Evolutionary conservation across 2,329 filamentous ascomycete genomes (phyloP).

Genomic region (Moelleriella libera): DNA sequence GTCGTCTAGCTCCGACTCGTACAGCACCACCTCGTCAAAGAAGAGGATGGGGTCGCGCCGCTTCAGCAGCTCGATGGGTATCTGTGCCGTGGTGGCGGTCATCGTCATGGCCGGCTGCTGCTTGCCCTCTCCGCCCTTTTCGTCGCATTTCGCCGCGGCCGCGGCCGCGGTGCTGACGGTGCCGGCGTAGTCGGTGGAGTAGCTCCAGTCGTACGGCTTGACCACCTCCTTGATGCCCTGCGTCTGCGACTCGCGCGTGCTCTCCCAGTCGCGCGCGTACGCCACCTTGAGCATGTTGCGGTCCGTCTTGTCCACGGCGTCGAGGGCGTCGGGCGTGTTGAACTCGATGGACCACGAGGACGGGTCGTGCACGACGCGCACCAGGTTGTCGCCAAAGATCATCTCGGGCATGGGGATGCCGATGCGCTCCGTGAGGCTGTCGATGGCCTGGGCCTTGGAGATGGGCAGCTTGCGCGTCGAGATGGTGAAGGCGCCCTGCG

Average conservation of each 20-base stretch:
- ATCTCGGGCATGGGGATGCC: conserved; percentile 90
- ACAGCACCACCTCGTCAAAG: conserved; percentile 91
- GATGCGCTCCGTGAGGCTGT: conserved; percentile 64
- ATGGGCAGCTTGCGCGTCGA: conserved; percentile 85
- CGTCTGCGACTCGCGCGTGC: conserved; percentile 55
- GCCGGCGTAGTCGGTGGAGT: conserved; percentile 77
- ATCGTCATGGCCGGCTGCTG: not conserved
- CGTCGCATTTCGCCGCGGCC: conserved; percentile 13
- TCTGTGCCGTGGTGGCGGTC: conserved; percentile 26
- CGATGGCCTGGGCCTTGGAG: conserved; percentile 81
- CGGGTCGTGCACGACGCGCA: conserved; percentile 57
- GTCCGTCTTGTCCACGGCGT: conserved; percentile 88
- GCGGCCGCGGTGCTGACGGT: conserved; percentile 21
- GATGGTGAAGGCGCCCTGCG: conserved; percentile 57
- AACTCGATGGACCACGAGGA: conserved; percentile 72
- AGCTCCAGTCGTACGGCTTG: conserved; percentile 96
- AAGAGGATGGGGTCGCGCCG: conserved; percentile 88
- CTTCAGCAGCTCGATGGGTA: conserved; percentile 77
- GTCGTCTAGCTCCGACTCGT: conserved; percentile 95
- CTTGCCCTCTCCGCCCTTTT: not conserved
- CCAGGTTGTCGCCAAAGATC: conserved; percentile 95
- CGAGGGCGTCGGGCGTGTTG: conserved; percentile 74
- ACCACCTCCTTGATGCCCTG: conserved; percentile 88
- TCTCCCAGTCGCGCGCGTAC: conserved; percentile 75
- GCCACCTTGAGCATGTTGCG: conserved; percentile 83